A percentile compares a stretch with the other conserved stretches of the same genome.
These are phyloP conservation scores for Platanthera guangdongensis DNA, from an alignment of 106 monocot genomes.

Conservation along the genomic window DNA sequence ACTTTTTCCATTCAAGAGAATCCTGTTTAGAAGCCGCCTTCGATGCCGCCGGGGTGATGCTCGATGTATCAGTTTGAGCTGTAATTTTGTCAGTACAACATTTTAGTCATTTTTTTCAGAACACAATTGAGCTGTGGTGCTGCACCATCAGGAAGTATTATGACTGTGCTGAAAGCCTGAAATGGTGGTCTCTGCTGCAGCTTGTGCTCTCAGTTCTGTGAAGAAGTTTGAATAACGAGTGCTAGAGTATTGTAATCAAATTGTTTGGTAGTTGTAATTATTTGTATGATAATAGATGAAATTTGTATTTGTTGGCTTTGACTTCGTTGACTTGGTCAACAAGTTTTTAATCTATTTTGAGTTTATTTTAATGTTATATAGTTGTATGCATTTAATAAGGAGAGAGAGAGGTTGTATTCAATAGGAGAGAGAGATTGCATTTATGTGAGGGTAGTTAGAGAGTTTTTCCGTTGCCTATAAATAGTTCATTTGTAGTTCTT, in stretches of 20 bases:
- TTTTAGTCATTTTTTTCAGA: not conserved
- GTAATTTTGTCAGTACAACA: not conserved
- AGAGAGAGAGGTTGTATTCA: no score
- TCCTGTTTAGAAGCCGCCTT: not conserved
- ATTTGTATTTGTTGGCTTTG: no score
- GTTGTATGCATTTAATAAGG: no score
- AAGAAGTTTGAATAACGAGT: no score
- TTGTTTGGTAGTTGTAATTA: not conserved
- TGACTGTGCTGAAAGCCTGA: not conserved
- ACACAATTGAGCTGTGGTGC: not conserved
- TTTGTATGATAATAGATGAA: not conserved
- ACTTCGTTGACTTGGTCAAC: no score
- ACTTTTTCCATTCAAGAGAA: no score
- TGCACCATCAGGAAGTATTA: not conserved
- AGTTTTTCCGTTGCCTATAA: no score
- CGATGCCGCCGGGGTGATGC: not conserved
- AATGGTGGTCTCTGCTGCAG: not conserved
- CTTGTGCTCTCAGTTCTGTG: not conserved
- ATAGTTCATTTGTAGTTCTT: no score
- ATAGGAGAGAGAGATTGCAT: no score
- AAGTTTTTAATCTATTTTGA: no score
- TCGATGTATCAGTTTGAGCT: not conserved
- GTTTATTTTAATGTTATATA: no score
- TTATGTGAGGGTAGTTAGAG: no score
- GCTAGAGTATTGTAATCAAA: not conserved